A percentile compares a stretch with the other conserved stretches of the same genome.
These are phyloP conservation scores for Sutorius australiensis DNA, from an alignment of 768 basidiomycete species.

Conservation along the genomic window DNA sequence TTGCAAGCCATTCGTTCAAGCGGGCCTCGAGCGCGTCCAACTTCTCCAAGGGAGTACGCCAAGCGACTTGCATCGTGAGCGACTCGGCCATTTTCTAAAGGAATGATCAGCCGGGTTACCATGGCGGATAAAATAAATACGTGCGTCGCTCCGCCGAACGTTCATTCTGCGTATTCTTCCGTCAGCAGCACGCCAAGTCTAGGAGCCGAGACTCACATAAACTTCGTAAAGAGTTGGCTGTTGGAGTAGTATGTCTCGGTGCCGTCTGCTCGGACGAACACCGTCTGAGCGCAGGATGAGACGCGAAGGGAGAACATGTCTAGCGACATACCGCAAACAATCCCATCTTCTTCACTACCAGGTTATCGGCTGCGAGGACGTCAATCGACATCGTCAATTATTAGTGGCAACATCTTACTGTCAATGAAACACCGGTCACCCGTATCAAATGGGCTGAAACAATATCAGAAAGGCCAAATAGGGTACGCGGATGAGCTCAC, in stretches of 20 bases:
- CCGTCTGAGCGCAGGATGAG: constrained; percentile 40
- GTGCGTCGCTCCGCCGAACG: constrained; percentile 65
- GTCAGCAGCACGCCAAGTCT: not conserved
- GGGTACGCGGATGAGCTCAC: constrained; percentile 40
- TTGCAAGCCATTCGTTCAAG: constrained; percentile 72
- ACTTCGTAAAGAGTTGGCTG: constrained; percentile 69
- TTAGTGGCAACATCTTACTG: constrained; percentile 31
- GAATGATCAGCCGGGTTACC: constrained; percentile 9
- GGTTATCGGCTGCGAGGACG: constrained; percentile 50
- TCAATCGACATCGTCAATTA: constrained; percentile 5
- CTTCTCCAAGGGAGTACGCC: constrained; percentile 70
- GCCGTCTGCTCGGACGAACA: constrained; percentile 68
- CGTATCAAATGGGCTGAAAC: constrained; percentile 66
- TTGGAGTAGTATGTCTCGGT: constrained; percentile 82
- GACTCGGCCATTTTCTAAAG: constrained; percentile 63
- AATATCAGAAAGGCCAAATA: constrained; percentile 4
- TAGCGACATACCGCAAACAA: constrained; percentile 58
- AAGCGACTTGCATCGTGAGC: constrained; percentile 67
- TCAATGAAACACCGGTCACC: constrained; percentile 81
- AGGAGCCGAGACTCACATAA: constrained; percentile 49
- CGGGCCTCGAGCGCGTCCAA: constrained; percentile 64
- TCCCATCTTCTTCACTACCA: constrained; percentile 78
- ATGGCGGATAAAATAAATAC: constrained; percentile 16
- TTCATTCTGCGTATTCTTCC: constrained; percentile 48
- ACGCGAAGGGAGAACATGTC: not conserved